phyloP scores from a whole-genome alignment of 768 basidiomycete species.

The Termitomyces sp. region DNA sequence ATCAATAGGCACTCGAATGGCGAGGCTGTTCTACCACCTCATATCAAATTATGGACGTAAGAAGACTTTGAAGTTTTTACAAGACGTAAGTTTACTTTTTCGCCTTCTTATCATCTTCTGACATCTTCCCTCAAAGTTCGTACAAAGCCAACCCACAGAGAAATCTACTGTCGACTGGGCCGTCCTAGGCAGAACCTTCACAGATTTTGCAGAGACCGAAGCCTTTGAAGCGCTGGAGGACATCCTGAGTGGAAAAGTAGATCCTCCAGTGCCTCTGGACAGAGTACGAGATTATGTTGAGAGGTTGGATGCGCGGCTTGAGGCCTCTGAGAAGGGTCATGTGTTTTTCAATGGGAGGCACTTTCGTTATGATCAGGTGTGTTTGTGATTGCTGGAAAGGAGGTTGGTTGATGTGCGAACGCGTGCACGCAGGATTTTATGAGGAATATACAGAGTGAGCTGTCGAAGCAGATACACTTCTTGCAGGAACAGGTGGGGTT shows the following conservation, averaged over 20 bases:
- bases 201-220: constrained; percentile 26
- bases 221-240: constrained; percentile 29
- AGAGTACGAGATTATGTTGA: constrained; percentile 47
- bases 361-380: constrained; percentile 53
- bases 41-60: constrained; percentile 57
- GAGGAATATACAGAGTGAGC: constrained; percentile 54
- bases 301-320: constrained; percentile 42
- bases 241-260: constrained; percentile 27
- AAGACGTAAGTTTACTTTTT: constrained; percentile 30
- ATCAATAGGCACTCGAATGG: constrained; percentile 56
- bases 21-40: constrained; percentile 64
- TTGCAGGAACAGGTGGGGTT: constrained; percentile 63
- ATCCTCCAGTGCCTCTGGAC: constrained; percentile 29
- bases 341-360: constrained; percentile 90
- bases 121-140: constrained; percentile 23
- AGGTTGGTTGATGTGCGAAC: background rate
- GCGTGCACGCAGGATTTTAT: constrained; percentile 50
- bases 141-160: constrained; percentile 24
- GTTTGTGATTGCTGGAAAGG: background rate
- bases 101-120: background rate
- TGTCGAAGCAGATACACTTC: constrained; percentile 53
- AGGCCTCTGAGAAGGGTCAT: constrained; percentile 44
- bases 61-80: constrained; percentile 57
- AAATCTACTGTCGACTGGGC: constrained; percentile 33
- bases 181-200: constrained; percentile 32